A percentile compares a stretch with the other conserved stretches of the same genome.
phyloP scores from a whole-genome alignment of 257 asterid species.

The Solanum chilense region DNA sequence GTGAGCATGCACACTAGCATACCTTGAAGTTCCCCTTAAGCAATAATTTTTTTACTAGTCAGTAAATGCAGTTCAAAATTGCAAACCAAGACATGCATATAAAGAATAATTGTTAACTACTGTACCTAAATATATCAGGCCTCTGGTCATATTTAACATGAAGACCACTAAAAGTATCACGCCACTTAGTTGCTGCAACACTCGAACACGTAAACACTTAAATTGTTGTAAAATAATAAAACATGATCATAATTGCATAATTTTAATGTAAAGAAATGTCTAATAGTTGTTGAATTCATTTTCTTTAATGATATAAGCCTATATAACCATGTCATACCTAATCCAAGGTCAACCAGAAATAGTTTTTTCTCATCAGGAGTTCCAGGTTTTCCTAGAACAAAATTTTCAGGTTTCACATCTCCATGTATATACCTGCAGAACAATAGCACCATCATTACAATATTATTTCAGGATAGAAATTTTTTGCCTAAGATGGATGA shows the following conservation, averaged over 20 bases:
- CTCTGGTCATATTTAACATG: slow-evolving; percentile 76
- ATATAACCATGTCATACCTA: slow-evolving; percentile 28
- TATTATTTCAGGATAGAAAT: neutral
- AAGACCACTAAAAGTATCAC: slow-evolving; percentile 37
- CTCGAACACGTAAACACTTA: neutral
- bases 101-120: neutral
- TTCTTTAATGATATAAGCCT: neutral
- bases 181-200: slow-evolving; percentile 56
- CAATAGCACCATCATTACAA: neutral
- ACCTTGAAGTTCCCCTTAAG: slow-evolving; percentile 49
- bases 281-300: neutral
- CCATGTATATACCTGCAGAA: slow-evolving; percentile 64
- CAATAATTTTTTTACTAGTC: slow-evolving; percentile 8
- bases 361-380: slow-evolving; percentile 67
- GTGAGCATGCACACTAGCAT: slow-evolving; percentile 64
- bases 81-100: neutral
- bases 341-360: slow-evolving; percentile 67
- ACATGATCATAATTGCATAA: neutral
- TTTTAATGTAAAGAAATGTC: neutral
- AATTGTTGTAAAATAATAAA: neutral
- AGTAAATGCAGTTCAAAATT: neutral
- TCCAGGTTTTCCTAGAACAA: slow-evolving; percentile 74
- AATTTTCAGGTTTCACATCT: slow-evolving; percentile 72
- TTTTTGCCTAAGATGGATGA: neutral
- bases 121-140: slow-evolving; percentile 65